phyloP scores from a whole-genome alignment of 805 yeast species.

The Ogataea siamensis region DNA sequence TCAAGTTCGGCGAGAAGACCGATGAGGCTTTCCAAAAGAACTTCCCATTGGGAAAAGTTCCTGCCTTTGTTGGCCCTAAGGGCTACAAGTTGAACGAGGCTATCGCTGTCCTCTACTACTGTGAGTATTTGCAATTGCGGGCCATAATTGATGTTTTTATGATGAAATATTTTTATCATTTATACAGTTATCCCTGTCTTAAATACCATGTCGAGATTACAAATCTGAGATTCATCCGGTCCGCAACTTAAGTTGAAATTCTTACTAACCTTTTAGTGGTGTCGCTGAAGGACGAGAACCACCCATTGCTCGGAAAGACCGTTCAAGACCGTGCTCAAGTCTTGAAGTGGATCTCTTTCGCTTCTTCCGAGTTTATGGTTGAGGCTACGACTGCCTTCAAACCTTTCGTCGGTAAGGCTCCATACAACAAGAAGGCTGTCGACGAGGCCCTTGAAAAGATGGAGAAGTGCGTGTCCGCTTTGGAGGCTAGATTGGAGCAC shows the following conservation, averaged over 20 bases:
- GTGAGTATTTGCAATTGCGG: conserved; percentile 26
- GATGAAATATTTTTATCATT: conserved; percentile 53
- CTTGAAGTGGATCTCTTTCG: conserved; percentile 74
- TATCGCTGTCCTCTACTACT: conserved; percentile 60
- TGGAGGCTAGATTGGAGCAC: conserved; percentile 54
- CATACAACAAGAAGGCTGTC: conserved; percentile 71
- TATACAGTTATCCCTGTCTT: conserved; percentile 87
- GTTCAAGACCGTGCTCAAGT: conserved; percentile 61
- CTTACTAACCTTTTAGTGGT: conserved; percentile 38
- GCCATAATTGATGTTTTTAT: conserved; percentile 28
- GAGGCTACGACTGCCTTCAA: conserved; percentile 48
- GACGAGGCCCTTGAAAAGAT: conserved; percentile 35
- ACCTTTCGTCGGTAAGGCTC: conserved; percentile 61
- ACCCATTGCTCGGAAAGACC: conserved; percentile 58
- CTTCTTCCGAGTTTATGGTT: conserved; percentile 63
- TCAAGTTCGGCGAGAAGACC: conserved; percentile 32
- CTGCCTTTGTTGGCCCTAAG: conserved; percentile 68
- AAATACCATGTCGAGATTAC: conserved; percentile 68
- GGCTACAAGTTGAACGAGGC: conserved; percentile 72
- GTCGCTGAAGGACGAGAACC: conserved; percentile 42
- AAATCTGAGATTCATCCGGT: conserved; percentile 42
- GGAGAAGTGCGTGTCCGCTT: conserved; percentile 39
- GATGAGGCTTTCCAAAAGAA: conserved; percentile 40
- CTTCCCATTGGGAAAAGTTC: conserved; percentile 67
- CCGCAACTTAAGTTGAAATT: not conserved